These are phyloP conservation scores for Saccharomyces hybrid DNA, from an alignment of 1,139 yeast genomes.

Conservation along the genomic window DNA sequence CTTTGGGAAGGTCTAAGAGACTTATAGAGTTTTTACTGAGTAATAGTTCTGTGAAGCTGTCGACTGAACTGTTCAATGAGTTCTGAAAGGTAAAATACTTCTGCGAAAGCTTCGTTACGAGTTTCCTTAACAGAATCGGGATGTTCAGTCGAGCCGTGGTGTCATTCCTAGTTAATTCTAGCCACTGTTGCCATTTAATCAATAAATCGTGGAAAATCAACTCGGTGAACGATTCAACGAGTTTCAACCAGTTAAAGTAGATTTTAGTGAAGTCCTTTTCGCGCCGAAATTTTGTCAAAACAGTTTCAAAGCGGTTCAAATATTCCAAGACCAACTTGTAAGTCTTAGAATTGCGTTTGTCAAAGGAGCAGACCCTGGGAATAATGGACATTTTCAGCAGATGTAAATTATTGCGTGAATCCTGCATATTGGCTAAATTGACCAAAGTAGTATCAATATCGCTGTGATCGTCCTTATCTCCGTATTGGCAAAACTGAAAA, in stretches of 20 bases:
- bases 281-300: background rate
- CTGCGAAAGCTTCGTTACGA: background rate
- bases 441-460: background rate
- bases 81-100: background rate
- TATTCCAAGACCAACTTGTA: background rate
- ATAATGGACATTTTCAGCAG: background rate
- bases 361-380: background rate
- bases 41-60: constrained; percentile 2
- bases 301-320: background rate
- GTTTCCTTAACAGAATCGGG: background rate
- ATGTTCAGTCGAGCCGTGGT: background rate
- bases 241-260: background rate
- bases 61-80: background rate
- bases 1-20: background rate
- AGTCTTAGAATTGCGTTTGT: background rate
- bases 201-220: background rate
- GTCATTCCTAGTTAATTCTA: background rate
- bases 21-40: background rate
- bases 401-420: background rate
- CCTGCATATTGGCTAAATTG: background rate
- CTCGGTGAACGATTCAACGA: background rate
- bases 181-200: background rate
- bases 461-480: background rate
- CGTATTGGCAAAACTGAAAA: background rate
- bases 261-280: background rate